Base-by-base conservation (phyloP, 192 early-diverging fungal genomes). In the Coemansia sp. region DNA sequence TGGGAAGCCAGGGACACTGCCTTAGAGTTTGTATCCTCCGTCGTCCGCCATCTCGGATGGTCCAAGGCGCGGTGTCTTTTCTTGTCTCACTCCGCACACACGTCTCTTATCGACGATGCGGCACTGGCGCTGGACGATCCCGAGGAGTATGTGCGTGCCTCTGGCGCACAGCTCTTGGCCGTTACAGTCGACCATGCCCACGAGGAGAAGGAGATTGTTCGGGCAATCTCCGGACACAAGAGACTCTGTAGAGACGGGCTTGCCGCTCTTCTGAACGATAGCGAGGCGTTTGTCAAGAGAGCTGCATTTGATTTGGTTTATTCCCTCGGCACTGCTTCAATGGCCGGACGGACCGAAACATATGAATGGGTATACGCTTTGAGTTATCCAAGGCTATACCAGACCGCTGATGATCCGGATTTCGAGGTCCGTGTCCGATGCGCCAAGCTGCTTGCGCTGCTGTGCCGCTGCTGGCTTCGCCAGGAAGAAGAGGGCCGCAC, bases 391-490 rank as follows among this genome's bases (percentile, higher is more conserved):
- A 60, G 20, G 35, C 58, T 83, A n/a, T 67, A 69, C 35, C 64
- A 55, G 51, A 48, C 73, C 11, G 62, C 67, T 1, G 76, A 78
- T 36, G 69, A 77, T 20, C 61, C 73, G 0, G 82, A 84, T 44
- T 84, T 73, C 43, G 82, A 84, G 58, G 77, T 84, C 1, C 76
- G 82, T n/a, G 70, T 84, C 26, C 73, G 82, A 0, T 75, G 72
- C 34, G 70, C 68, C 1, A 49, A 44, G 3, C 16, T 84, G 0
- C 45, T 75, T 16, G 56, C 73, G 2, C 20, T 56, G 58, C 61
- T 77, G 8, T n/a, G 45, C n/a, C 23, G 41, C 43, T 68, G 55
- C 39, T 43, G 51, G 49, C 66, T 72, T 26, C 64, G 30, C 30
- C 30, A 30, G 30, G 30, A 30, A 30, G 30, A 30, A 30, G 30